These are phyloP conservation scores for Nicotiana sylvestris DNA, from an alignment of 257 asterid species.

Conservation along the genomic window DNA sequence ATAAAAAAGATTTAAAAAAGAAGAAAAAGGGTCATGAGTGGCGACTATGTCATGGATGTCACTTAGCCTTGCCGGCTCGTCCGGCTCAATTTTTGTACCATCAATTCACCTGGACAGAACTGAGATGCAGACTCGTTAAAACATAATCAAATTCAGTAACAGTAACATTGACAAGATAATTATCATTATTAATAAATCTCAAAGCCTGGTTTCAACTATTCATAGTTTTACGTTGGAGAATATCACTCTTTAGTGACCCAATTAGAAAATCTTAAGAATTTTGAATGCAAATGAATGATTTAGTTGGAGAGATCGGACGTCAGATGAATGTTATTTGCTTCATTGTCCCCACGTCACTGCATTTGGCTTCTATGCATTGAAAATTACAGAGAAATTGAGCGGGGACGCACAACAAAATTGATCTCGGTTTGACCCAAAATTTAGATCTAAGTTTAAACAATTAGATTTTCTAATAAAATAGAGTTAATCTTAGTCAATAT, in stretches of 20 bases:
- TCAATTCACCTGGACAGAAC: not conserved
- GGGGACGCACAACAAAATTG: not conserved
- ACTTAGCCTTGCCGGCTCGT: constrained; percentile 8
- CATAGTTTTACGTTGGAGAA: not conserved
- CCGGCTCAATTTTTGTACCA: constrained; percentile 1
- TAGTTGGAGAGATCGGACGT: not conserved
- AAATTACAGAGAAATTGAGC: not conserved
- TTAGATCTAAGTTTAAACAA: too few relatives aligned
- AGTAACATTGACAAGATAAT: not conserved
- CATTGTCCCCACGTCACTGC: not conserved
- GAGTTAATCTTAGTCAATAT: too few relatives aligned
- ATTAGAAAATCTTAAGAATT: not conserved
- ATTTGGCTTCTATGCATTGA: not conserved
- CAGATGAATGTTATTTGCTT: not conserved
- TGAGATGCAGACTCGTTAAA: not conserved
- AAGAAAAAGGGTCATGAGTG: not conserved
- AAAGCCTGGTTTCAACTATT: not conserved
- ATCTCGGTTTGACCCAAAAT: too few relatives aligned
- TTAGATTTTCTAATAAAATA: too few relatives aligned
- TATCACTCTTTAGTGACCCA: constrained; percentile 1
- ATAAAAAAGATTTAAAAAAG: not conserved
- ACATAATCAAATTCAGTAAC: not conserved
- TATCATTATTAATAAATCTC: not conserved
- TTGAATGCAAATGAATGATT: constrained; percentile 3
- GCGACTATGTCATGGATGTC: constrained; percentile 4